Percentiles rank a stretch among this genome's conserved stretches.
Evolutionary conservation across 768 basidiomycete species (phyloP).

Genomic region (Panellus pusillus): DNA sequence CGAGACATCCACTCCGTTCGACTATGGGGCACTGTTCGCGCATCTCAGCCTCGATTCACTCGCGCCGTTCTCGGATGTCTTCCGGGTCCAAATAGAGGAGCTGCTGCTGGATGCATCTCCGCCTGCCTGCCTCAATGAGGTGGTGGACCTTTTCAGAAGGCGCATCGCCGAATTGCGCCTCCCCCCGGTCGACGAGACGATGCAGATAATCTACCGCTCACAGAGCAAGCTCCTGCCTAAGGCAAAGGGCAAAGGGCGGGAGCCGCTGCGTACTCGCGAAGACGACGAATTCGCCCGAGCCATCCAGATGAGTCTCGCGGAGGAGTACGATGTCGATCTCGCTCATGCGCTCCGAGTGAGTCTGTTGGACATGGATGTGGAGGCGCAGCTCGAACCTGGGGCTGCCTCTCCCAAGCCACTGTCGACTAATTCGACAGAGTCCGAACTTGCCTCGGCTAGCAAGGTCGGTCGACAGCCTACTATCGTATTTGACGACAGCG

Average conservation of each 20-base stretch:
- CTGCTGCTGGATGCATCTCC: background rate
- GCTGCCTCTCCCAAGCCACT: background rate
- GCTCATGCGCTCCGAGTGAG: slow-evolving; percentile 8
- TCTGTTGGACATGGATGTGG: background rate
- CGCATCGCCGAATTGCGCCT: slow-evolving; percentile 11
- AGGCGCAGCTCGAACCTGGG: background rate
- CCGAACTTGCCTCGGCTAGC: too few species aligned
- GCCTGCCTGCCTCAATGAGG: slow-evolving; percentile 36
- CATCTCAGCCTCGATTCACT: slow-evolving; percentile 43
- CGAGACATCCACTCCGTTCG: slow-evolving; percentile 41
- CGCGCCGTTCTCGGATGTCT: slow-evolving; percentile 48
- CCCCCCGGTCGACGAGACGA: slow-evolving; percentile 26
- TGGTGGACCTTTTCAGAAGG: background rate
- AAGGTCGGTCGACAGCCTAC: too few species aligned
- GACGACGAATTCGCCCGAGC: slow-evolving; percentile 45
- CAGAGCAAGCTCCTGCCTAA: slow-evolving; percentile 26
- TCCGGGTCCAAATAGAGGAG: slow-evolving; percentile 37
- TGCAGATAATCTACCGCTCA: slow-evolving; percentile 50
- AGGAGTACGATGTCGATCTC: slow-evolving; percentile 17
- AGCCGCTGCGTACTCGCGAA: slow-evolving; percentile 28
- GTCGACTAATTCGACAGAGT: too few species aligned
- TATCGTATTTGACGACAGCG: too few species aligned
- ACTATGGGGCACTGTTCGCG: slow-evolving; percentile 56
- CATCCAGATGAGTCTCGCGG: slow-evolving; percentile 45
- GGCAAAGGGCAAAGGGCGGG: slow-evolving; percentile 21